These are phyloP conservation scores for Paecilomyces sp. DNA, from an alignment of 2,329 filamentous ascomycete genomes.

Conservation along the genomic window DNA sequence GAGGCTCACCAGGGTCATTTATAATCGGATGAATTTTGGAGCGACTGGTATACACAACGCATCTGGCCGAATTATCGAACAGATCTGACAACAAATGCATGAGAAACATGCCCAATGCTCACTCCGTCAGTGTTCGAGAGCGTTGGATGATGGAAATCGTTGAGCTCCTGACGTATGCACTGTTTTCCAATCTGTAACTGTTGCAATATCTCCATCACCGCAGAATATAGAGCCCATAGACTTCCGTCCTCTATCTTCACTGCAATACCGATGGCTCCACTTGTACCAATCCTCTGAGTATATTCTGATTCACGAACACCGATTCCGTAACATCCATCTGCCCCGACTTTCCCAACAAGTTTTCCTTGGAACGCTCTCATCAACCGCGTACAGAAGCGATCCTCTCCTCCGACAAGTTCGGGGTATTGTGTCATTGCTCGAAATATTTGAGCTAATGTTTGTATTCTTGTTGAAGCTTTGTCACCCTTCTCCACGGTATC, in stretches of 20 bases:
- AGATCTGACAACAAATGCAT: background rate
- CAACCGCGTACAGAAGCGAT: constrained; percentile 41
- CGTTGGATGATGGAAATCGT: constrained; percentile 24
- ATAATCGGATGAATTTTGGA: no score
- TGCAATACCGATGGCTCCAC: constrained; percentile 36
- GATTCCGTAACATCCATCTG: constrained; percentile 44
- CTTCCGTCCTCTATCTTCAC: constrained; percentile 47
- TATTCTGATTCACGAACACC: constrained; percentile 33
- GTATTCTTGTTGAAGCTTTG: constrained; percentile 10
- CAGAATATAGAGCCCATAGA: constrained; percentile 37
- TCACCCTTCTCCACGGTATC: background rate
- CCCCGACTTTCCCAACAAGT: constrained; percentile 43
- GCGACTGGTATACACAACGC: no score
- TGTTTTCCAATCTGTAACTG: constrained; percentile 33
- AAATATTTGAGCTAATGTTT: constrained; percentile 29
- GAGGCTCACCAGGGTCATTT: no score
- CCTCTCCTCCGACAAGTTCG: constrained; percentile 40
- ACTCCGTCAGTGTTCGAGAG: constrained; percentile 34
- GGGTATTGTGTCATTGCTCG: constrained; percentile 37
- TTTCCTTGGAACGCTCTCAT: constrained; percentile 33
- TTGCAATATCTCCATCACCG: constrained; percentile 38
- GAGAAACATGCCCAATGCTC: constrained; percentile 23
- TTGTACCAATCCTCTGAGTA: constrained; percentile 29
- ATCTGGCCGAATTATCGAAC: no score
- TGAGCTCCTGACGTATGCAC: constrained; percentile 22